A percentile compares a stretch with the other conserved stretches of the same genome.
phyloP scores from a whole-genome alignment of 2,329 filamentous ascomycete species.

The Rutstroemia sp. region DNA sequence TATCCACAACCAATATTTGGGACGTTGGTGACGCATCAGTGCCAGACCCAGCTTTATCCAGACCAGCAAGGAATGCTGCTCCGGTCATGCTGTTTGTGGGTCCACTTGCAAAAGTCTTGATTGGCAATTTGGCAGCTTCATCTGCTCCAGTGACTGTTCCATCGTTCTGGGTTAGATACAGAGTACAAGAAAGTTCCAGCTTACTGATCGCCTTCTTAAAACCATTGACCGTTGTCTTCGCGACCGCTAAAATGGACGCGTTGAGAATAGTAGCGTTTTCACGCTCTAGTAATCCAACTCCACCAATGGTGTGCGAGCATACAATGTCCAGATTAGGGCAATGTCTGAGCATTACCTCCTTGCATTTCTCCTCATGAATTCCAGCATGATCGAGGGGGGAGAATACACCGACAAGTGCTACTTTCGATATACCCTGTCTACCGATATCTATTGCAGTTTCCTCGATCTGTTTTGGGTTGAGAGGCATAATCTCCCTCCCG shows the following conservation, averaged over 20 bases:
- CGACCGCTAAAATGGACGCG: conserved; percentile 50
- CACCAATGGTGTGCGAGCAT: conserved; percentile 45
- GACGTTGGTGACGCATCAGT: conserved; percentile 28
- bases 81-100: conserved; percentile 56
- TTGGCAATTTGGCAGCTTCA: conserved; percentile 45
- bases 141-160: conserved; percentile 48
- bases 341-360: conserved; percentile 9
- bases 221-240: conserved; percentile 43
- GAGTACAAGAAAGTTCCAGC: conserved; percentile 43
- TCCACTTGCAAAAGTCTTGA: conserved; percentile 52
- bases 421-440: conserved; percentile 34
- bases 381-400: conserved; percentile 44
- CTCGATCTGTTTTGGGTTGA: conserved; percentile 11
- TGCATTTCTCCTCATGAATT: conserved; percentile 38
- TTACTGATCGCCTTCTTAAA: conserved; percentile 44
- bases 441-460: conserved; percentile 14
- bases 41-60: conserved; percentile 36
- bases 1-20: conserved; percentile 26
- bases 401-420: conserved; percentile 45
- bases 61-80: conserved; percentile 48
- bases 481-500: conserved; percentile 12
- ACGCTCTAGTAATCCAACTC: conserved; percentile 41
- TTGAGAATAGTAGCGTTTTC: conserved; percentile 59
- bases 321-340: conserved; percentile 32
- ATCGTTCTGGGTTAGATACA: conserved; percentile 56